These are phyloP conservation scores for Boletus pseudo-olivaceus DNA, from an alignment of 768 basidiomycete genomes.

Conservation along the genomic window DNA sequence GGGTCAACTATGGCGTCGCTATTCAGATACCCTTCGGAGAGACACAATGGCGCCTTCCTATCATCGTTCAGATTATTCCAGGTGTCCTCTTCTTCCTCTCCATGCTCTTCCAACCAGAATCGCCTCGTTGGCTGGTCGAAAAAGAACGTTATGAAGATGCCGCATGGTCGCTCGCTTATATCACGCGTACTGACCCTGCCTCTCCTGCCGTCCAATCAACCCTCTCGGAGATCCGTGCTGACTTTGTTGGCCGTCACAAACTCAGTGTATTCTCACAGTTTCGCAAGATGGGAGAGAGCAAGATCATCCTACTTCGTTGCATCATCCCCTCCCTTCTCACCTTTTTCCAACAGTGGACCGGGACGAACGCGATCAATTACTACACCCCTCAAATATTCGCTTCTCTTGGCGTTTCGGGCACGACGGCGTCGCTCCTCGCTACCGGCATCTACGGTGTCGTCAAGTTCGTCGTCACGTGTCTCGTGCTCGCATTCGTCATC, in stretches of 20 bases:
- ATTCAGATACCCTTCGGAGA: slow-evolving; percentile 24
- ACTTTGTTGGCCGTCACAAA: slow-evolving; percentile 31
- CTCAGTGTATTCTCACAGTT: slow-evolving; percentile 27
- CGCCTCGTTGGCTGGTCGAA: slow-evolving; percentile 41
- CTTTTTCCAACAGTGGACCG: slow-evolving; percentile 40
- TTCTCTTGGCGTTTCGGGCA: slow-evolving; percentile 32
- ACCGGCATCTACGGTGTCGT: slow-evolving; percentile 42
- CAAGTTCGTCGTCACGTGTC: slow-evolving; percentile 32
- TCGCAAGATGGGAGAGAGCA: slow-evolving; percentile 34
- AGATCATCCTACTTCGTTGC: slow-evolving; percentile 28
- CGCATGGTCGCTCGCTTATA: slow-evolving; percentile 29
- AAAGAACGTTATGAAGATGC: slow-evolving; percentile 34
- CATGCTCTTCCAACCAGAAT: slow-evolving; percentile 41
- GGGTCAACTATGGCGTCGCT: slow-evolving; percentile 35
- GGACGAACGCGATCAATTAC: slow-evolving; percentile 42
- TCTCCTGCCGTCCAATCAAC: slow-evolving; percentile 31
- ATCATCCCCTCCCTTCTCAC: slow-evolving; percentile 32
- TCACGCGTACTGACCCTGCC: slow-evolving; percentile 18
- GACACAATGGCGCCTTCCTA: slow-evolving; percentile 37
- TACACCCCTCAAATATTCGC: slow-evolving; percentile 38
- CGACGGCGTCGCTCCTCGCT: slow-evolving; percentile 33
- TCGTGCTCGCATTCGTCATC: slow-evolving; percentile 36
- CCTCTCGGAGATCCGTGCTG: slow-evolving; percentile 35
- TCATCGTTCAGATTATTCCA: slow-evolving; percentile 40
- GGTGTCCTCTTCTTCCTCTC: slow-evolving; percentile 33